phyloP scores from a whole-genome alignment of 1,284 basidiomycete genomes.

The Boletus putidus region DNA sequence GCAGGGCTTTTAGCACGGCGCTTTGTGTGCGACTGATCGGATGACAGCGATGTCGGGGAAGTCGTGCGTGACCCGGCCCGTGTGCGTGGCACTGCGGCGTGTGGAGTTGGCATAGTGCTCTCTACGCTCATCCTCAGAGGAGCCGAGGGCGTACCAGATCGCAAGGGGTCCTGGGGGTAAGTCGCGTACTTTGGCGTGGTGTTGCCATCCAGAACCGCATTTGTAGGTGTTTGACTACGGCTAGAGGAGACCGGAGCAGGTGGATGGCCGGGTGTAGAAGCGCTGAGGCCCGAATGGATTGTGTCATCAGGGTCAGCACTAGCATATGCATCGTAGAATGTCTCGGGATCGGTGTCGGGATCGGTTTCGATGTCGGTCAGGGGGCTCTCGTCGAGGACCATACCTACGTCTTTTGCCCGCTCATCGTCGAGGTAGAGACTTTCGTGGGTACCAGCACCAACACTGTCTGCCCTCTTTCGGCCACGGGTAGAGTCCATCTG shows the following conservation, averaged over 20 bases:
- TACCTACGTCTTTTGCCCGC: constrained; percentile 42
- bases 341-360: constrained; percentile 31
- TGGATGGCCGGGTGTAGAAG: constrained; percentile 8
- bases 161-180: constrained; percentile 32
- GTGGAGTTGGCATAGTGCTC: constrained; percentile 29
- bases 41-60: constrained; percentile 31
- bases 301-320: constrained; percentile 24
- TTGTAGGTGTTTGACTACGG: constrained; percentile 34
- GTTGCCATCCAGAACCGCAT: constrained; percentile 14
- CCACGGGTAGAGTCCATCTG: constrained; percentile 34
- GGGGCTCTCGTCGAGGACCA: constrained; percentile 69
- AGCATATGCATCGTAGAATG: constrained; percentile 33
- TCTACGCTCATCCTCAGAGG: constrained; percentile 35
- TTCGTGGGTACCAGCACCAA: constrained; percentile 49
- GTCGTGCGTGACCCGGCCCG: constrained; percentile 26
- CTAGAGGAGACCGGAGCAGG: constrained; percentile 12
- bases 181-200: constrained; percentile 45
- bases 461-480: constrained; percentile 59
- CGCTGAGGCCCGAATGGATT: constrained; percentile 12
- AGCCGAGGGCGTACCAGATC: constrained; percentile 29
- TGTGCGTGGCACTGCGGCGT: constrained; percentile 16
- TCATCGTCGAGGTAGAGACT: constrained; percentile 71
- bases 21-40: constrained; percentile 40
- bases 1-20: constrained; percentile 49
- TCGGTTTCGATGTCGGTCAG: constrained; percentile 64